Percentiles rank a stretch among this genome's conserved stretches.
Evolutionary conservation across 139 green algal genomes (phyloP).

Genomic region (Pseudopediastrum boryanum): DNA sequence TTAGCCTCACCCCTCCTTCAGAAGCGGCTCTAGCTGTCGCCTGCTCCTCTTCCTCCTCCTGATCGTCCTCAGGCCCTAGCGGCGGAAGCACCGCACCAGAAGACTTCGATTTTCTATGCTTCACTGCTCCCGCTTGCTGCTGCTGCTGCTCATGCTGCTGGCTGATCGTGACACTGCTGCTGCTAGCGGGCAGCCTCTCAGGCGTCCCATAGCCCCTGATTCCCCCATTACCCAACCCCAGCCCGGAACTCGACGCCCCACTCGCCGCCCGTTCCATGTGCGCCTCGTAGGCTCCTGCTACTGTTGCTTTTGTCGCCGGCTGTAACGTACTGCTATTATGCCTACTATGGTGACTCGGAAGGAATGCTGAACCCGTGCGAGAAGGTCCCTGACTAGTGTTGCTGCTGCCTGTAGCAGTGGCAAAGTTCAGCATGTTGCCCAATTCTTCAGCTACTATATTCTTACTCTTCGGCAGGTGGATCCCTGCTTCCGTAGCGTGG

Average conservation of each 20-base stretch:
- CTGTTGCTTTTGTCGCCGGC: too few relatives aligned
- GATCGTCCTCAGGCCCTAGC: background rate
- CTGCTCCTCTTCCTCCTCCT: background rate
- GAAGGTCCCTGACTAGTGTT: background rate
- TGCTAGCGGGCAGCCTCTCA: too few relatives aligned
- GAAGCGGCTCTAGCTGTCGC: too few relatives aligned
- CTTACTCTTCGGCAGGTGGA: slow-evolving; percentile 31
- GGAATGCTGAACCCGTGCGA: too few relatives aligned
- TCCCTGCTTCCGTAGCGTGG: background rate
- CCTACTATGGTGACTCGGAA: too few relatives aligned
- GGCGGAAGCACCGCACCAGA: background rate
- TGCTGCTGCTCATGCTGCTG: background rate
- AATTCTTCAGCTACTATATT: slow-evolving; percentile 26
- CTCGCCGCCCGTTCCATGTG: too few relatives aligned
- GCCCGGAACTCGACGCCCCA: too few relatives aligned
- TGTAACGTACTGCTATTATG: too few relatives aligned
- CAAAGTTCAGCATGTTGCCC: slow-evolving; percentile 1
- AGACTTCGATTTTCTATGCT: background rate
- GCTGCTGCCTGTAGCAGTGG: slow-evolving; percentile 7
- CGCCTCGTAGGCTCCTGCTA: too few relatives aligned
- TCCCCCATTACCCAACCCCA: too few relatives aligned
- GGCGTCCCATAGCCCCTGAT: too few relatives aligned
- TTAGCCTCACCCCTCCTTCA: too few relatives aligned
- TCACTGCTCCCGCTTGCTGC: background rate
- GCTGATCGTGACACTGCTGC: background rate